Conservation (phyloP, 805 yeast species). For the Saturnispora galanensis region DNA sequence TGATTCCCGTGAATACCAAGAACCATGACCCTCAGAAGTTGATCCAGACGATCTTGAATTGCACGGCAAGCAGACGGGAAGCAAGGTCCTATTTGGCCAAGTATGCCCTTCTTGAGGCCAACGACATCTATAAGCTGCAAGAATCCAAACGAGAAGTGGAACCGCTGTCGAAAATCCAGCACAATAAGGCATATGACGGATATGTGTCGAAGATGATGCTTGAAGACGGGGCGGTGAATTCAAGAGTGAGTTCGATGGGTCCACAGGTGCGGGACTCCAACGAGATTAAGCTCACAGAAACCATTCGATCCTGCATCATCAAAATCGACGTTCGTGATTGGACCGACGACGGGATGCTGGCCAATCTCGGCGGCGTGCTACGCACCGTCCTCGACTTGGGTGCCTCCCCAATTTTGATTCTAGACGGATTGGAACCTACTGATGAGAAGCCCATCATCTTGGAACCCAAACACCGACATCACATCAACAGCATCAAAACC, state of each 20-base stretch:
- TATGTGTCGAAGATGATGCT: conserved; percentile 10
- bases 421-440: conserved; percentile 29
- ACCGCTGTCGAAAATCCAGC: not conserved
- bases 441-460: no score
- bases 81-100: conserved; percentile 71
- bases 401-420: conserved; percentile 58
- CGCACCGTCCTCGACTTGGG: conserved; percentile 32
- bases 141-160: not conserved
- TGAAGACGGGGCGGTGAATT: conserved; percentile 11
- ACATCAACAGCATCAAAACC: conserved; percentile 13
- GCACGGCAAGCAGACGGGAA: conserved; percentile 91
- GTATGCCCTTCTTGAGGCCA: conserved; percentile 40
- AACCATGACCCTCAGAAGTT: conserved; percentile 46
- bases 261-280: conserved; percentile 9
- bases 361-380: conserved; percentile 7
- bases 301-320: conserved; percentile 47
- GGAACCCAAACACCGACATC: conserved; percentile 5
- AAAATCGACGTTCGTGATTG: conserved; percentile 36
- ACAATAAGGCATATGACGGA: conserved; percentile 8
- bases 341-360: not conserved
- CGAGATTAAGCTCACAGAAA: conserved; percentile 25
- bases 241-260: conserved; percentile 1
- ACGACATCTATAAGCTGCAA: conserved; percentile 22
- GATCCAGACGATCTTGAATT: conserved; percentile 72
- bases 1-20: no score